Evolutionary conservation across 148 eudicot species (phyloP), one percentile per base, ranked within the genome.

Genomic region (Camellia japonica): DNA sequence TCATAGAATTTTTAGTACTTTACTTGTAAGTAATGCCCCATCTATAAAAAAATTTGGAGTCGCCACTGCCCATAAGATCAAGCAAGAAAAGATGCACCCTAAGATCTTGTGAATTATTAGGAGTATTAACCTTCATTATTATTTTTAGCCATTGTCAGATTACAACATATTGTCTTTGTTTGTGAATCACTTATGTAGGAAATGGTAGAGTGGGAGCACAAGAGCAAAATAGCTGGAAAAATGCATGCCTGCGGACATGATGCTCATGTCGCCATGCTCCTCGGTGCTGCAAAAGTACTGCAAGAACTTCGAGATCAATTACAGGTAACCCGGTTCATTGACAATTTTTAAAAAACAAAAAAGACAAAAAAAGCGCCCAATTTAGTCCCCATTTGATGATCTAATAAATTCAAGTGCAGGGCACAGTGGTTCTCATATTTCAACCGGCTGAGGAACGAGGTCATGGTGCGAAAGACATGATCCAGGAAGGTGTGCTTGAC

Each of bases 211-310:
- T 83, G 86, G 90, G 86, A 87, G 74, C 80, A 87, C 83, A 87
- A 79, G 76, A 87, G 90, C 83, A 79, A 82, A 81, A 67, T 74
- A 3, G 83, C 76, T 41, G 88, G 88, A 10, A 87, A 87, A 77
- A 87, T 87, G 90, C 90, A 87, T 78, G 90, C 90, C 56, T 87
- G 90, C 19, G 90, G 88, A 54, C 90, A 87, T 51, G 90, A 87
- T 77, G 90, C 87, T 47, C 90, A 87, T 70, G 78, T 80, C 9
- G 73, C 90, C 51, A 87, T 87, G 90, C 88, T 87, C 80, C 88
- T 87, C 8, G 90, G 90, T 46, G 90, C 88, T 75, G 88, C 90
- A 52, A 81, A 61, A 65, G 68, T 87, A 13, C 78, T 87, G 1
- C 86, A 83, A 76, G 55, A 85, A 61, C 55, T 83, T 46, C 76